Evolutionary conservation across 768 basidiomycete genomes (phyloP), one percentile per base, ranked within the genome.

Genomic region (Cystobasidium tubakii): DNA sequence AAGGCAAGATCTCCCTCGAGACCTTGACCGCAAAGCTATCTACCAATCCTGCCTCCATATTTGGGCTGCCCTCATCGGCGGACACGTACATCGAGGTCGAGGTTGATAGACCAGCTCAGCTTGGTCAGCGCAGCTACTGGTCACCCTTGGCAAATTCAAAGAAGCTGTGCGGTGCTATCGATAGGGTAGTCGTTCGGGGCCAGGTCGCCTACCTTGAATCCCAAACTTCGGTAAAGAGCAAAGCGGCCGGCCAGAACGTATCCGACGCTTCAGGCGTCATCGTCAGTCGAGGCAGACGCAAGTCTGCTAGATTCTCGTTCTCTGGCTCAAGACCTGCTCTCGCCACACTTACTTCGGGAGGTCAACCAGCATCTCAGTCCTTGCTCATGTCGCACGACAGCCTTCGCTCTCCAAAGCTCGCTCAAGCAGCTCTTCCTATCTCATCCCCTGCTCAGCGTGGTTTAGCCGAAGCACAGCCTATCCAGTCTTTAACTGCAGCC

Each of bases 31-130:
- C 84, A n/a, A 87, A 92, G 60, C 81, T 97, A 21, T 88, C 92
- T 80, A 93, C 97, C 78, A 97, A 96, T 81, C 95, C 96, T 0
- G 86, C 90, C 23, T 85, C 87, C 46, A 97, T 99, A 80, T 96
- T 98, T 80, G 89, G 88, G 39, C 85, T 98, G 15, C 88, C 91
- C 0, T 92, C 66, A 10, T 91, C 92, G 79, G 79, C 85, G 4
- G 86, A 91, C 74, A 92, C 93, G 0, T 89, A 88, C 76, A 90
- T 96, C 43, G 96, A 99, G 80, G 91, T 99, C 55, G 91, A 94
- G 76, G 83, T 96, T 31, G 90, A 91, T 72, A 87, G 96, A 65
- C 85, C 84, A 72, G 84, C 85, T 23, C 82, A 83, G 53, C 91
- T 90, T 80, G 80, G 79, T 17, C 81, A 83, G 66, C 75, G 77